Conservation (phyloP, 208 protist species). For the Herpetomonas tarakana region DNA sequence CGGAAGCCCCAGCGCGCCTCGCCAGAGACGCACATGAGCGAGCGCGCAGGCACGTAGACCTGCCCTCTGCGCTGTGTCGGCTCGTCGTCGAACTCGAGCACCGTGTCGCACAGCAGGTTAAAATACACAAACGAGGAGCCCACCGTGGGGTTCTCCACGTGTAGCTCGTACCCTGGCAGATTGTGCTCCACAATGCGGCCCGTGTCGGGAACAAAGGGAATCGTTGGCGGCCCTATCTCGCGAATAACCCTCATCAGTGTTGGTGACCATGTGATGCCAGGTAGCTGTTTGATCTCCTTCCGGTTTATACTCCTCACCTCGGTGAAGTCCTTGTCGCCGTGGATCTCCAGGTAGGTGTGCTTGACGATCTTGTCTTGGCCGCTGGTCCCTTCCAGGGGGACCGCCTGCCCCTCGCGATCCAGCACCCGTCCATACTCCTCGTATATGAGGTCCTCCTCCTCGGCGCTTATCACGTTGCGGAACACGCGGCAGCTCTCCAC, state of each 20-base stretch:
- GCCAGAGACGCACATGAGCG: conserved; percentile 68
- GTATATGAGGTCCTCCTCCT: conserved; percentile 65
- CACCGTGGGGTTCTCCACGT: conserved; percentile 81
- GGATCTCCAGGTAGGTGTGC: conserved; percentile 83
- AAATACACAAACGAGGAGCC: conserved; percentile 78
- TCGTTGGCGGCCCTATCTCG: conserved; percentile 26
- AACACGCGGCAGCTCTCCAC: conserved; percentile 68
- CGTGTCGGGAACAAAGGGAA: conserved; percentile 57
- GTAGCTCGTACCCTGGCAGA: conserved; percentile 83
- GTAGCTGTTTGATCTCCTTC: conserved; percentile 62
- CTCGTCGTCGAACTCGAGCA: conserved; percentile 84
- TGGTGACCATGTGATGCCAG: conserved; percentile 75
- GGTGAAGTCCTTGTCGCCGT: conserved; percentile 71
- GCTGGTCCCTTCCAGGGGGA: conserved; percentile 41
- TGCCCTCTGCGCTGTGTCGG: conserved; percentile 60
- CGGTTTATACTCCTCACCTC: conserved; percentile 72
- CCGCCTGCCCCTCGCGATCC: conserved; percentile 56
- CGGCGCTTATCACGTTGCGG: conserved; percentile 59
- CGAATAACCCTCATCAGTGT: conserved; percentile 53
- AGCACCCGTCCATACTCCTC: conserved; percentile 66
- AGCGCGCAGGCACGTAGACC: conserved; percentile 61
- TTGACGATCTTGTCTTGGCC: conserved; percentile 58
- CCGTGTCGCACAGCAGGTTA: conserved; percentile 75
- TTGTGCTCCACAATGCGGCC: conserved; percentile 86
- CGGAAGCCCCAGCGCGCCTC: conserved; percentile 86